Percentiles rank a stretch among this genome's conserved stretches.
Evolutionary conservation across 2,329 filamentous ascomycete species (phyloP).

Genomic region (Pezicula rhizophila): DNA sequence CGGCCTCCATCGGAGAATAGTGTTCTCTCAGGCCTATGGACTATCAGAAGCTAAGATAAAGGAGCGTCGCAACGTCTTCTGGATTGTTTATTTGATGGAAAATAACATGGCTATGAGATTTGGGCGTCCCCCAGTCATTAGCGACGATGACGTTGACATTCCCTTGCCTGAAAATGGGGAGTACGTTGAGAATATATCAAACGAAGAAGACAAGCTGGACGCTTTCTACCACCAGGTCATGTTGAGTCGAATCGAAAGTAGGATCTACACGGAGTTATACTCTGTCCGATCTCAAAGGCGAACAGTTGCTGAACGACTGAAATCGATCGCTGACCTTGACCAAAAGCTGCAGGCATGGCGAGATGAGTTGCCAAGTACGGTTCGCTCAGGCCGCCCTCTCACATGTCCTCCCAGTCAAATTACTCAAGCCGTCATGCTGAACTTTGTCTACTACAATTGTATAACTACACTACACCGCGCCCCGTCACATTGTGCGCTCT

Average conservation of each 20-base stretch:
- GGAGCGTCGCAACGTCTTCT: conserved; percentile 5
- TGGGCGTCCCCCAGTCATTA: conserved; percentile 4
- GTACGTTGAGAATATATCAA: neutral
- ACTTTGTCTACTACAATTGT: conserved; percentile 8
- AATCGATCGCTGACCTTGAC: conserved; percentile 4
- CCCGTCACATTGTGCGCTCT: neutral
- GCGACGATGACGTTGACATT: conserved; percentile 5
- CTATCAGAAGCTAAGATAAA: neutral
- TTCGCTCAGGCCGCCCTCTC: conserved; percentile 2
- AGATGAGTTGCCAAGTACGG: conserved; percentile 3
- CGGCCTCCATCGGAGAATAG: conserved; percentile 2
- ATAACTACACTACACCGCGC: conserved; percentile 3
- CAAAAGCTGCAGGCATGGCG: conserved; percentile 6
- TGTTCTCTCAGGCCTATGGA: neutral
- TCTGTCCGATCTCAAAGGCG: conserved; percentile 4
- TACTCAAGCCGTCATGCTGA: conserved; percentile 4
- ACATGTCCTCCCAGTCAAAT: conserved; percentile 2
- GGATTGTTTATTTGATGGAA: conserved; percentile 5
- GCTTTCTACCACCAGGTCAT: conserved; percentile 2
- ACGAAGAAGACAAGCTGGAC: neutral
- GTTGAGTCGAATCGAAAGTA: conserved; percentile 4
- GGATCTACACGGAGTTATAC: conserved; percentile 7
- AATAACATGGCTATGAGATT: conserved; percentile 6
- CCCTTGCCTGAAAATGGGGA: neutral
- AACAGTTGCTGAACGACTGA: conserved; percentile 2